Evolutionary conservation across 352 stramenopile species (phyloP).

Genomic region (Globisporangium paroecandrum): DNA sequence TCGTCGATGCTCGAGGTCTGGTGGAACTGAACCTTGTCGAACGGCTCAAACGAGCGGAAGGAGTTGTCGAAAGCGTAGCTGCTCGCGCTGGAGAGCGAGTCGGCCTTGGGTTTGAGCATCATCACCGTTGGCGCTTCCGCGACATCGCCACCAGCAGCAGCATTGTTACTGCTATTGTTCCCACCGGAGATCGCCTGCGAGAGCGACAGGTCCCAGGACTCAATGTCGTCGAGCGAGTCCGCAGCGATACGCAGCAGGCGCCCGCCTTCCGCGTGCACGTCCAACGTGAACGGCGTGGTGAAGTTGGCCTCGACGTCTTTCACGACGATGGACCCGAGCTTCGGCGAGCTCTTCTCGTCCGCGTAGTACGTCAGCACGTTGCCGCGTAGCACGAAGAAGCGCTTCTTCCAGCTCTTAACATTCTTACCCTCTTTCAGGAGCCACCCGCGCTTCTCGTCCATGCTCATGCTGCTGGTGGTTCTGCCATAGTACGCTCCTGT

Average conservation of each 20-base stretch:
- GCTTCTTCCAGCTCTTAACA: constrained; percentile 52
- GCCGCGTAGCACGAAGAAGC: constrained; percentile 49
- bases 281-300: constrained; percentile 31
- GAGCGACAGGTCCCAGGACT: constrained; percentile 35
- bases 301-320: constrained; percentile 26
- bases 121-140: not conserved
- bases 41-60: not conserved
- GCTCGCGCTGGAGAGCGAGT: not conserved
- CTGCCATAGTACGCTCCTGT: not conserved
- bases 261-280: constrained; percentile 24
- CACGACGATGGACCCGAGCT: constrained; percentile 29
- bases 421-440: constrained; percentile 32
- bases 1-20: not conserved
- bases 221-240: constrained; percentile 37
- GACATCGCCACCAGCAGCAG: not conserved
- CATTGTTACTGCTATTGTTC: not conserved
- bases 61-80: not conserved
- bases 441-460: constrained; percentile 30
- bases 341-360: constrained; percentile 20
- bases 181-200: constrained; percentile 11
- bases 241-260: constrained; percentile 28
- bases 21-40: constrained; percentile 13
- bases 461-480: not conserved
- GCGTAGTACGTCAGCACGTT: constrained; percentile 53
- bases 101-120: not conserved